A percentile compares a stretch with the other conserved stretches of the same genome.
phyloP scores from a whole-genome alignment of 2,329 filamentous ascomycete genomes.

The Arthrinium phaeospermum region DNA sequence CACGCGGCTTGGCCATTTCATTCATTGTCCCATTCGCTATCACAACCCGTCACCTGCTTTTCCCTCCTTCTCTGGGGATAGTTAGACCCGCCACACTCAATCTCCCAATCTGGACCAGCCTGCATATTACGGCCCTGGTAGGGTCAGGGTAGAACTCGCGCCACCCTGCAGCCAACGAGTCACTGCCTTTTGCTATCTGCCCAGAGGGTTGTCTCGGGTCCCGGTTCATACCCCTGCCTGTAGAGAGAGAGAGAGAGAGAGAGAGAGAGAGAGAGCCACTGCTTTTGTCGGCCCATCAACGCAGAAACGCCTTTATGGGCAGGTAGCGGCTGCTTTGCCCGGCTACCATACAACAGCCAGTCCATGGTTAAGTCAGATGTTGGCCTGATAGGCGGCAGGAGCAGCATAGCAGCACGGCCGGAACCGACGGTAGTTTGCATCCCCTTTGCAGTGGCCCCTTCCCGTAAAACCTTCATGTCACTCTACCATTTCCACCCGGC shows the following conservation, averaged over 20 bases:
- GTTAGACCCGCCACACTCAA: background rate
- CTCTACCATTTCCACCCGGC: conserved; percentile 30
- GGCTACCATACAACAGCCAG: background rate
- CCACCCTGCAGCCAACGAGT: conserved; percentile 5
- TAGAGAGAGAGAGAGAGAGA: background rate
- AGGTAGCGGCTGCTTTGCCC: background rate
- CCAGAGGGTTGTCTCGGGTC: conserved; percentile 19
- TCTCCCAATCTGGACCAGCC: background rate
- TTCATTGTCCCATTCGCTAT: background rate
- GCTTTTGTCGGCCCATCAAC: background rate
- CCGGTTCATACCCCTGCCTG: background rate
- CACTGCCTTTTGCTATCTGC: conserved; percentile 10
- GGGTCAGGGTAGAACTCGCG: background rate
- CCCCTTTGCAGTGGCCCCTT: conserved; percentile 31
- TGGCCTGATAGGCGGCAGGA: background rate
- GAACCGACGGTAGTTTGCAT: conserved; percentile 30
- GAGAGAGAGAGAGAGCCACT: background rate
- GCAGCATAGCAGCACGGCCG: conserved; percentile 25
- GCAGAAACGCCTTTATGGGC: background rate
- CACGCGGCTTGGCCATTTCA: background rate
- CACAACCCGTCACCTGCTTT: background rate
- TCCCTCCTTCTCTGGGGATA: background rate
- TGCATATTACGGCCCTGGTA: background rate
- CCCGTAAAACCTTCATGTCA: conserved; percentile 31
- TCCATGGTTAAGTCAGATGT: background rate